These are phyloP conservation scores for Fusarium aywerte DNA, from an alignment of 2,329 filamentous ascomycete species.

Conservation along the genomic window DNA sequence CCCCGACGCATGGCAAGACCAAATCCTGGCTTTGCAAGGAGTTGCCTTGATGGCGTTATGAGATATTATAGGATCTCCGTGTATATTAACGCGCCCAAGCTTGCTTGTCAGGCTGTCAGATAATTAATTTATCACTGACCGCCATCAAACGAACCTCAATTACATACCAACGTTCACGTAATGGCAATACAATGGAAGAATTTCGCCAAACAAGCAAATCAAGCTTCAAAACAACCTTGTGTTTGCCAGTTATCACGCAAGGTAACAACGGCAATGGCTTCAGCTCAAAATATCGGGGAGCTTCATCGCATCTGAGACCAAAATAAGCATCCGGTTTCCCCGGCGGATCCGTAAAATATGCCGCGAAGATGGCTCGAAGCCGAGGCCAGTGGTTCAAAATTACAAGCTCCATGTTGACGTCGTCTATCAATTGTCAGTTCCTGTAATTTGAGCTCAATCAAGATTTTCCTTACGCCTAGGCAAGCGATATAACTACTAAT, in stretches of 20 bases:
- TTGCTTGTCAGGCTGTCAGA: slow-evolving; percentile 1
- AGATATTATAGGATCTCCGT: slow-evolving; percentile 6
- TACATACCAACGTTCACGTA: background rate
- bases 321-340: slow-evolving; percentile 25
- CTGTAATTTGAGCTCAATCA: slow-evolving; percentile 30
- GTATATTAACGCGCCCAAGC: background rate
- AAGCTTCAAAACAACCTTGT: slow-evolving; percentile 21
- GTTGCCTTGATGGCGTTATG: slow-evolving; percentile 7
- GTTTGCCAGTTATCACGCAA: background rate
- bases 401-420: slow-evolving; percentile 29
- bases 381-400: slow-evolving; percentile 22
- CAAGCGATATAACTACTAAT: slow-evolving; percentile 13
- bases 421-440: slow-evolving; percentile 23
- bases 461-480: background rate
- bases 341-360: slow-evolving; percentile 29
- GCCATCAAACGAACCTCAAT: slow-evolving; percentile 16
- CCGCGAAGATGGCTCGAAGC: slow-evolving; percentile 13
- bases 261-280: slow-evolving; percentile 26
- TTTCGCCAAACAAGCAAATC: slow-evolving; percentile 14
- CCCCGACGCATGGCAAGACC: slow-evolving; percentile 23
- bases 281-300: slow-evolving; percentile 29
- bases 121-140: slow-evolving; percentile 21
- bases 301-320: slow-evolving; percentile 5
- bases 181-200: slow-evolving; percentile 6
- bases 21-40: slow-evolving; percentile 3